Evolutionary conservation across 2,329 filamentous ascomycete genomes (phyloP).

Genomic region (Xylariaceae sp.): DNA sequence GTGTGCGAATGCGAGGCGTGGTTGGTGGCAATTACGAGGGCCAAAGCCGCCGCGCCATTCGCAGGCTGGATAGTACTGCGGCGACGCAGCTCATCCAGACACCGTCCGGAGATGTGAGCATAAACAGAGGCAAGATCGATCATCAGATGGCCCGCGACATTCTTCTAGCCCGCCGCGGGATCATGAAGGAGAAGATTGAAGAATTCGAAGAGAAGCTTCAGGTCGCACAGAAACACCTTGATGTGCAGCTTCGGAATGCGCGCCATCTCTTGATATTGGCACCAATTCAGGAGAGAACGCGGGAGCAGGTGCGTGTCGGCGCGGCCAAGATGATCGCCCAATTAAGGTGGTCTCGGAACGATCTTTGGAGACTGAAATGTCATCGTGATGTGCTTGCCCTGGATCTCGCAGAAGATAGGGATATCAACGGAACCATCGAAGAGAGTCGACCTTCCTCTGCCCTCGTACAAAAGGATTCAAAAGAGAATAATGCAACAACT

Average conservation of each 20-base stretch:
- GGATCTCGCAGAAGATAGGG: conserved; percentile 77
- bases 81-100: conserved; percentile 61
- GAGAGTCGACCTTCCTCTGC: conserved; percentile 18
- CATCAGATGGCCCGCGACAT: conserved; percentile 84
- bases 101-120: conserved; percentile 67
- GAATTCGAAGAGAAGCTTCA: conserved; percentile 79
- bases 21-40: conserved; percentile 82
- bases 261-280: conserved; percentile 85
- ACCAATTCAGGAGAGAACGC: conserved; percentile 84
- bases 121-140: conserved; percentile 70
- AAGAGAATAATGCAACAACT: conserved; percentile 31
- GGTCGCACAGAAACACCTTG: conserved; percentile 70
- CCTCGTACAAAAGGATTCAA: conserved; percentile 31
- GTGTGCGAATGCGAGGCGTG: conserved; percentile 84
- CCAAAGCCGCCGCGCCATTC: conserved; percentile 67
- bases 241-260: conserved; percentile 80
- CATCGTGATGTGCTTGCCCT: conserved; percentile 82
- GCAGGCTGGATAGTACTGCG: conserved; percentile 64
- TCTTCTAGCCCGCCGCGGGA: conserved; percentile 71
- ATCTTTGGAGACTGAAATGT: conserved; percentile 88
- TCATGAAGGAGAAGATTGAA: conserved; percentile 78
- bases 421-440: conserved; percentile 34
- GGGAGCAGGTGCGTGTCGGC: conserved; percentile 80
- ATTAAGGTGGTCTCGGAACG: conserved; percentile 88
- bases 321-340: conserved; percentile 82